Evolutionary conservation across 108 stramenopile species (phyloP).

Genomic region (Stephanodiscus minutulus): DNA sequence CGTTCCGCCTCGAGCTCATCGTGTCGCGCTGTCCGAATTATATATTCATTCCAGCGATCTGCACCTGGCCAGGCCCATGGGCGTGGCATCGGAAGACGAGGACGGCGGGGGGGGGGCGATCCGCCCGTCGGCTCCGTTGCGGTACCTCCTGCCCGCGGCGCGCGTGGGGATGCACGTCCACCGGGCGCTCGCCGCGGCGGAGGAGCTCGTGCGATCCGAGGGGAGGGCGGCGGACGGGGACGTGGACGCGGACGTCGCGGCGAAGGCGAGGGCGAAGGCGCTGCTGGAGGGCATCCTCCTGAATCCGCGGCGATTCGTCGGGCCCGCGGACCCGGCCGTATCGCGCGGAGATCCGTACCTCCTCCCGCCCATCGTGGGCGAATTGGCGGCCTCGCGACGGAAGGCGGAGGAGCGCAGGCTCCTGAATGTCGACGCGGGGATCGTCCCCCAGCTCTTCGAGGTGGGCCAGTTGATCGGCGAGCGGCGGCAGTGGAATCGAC

Average conservation of each 20-base stretch:
- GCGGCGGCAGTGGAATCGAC: constrained; percentile 49
- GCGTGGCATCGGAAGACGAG: not conserved
- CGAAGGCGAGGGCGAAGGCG: not conserved
- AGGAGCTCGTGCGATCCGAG: constrained; percentile 16
- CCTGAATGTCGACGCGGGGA: constrained; percentile 23
- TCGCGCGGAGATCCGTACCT: constrained; percentile 39
- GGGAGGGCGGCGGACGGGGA: not conserved
- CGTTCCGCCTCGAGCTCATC: too few species aligned
- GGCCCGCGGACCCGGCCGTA: constrained; percentile 24
- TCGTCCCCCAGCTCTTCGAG: constrained; percentile 46
- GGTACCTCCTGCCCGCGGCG: constrained; percentile 57
- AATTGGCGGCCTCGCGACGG: constrained; percentile 26
- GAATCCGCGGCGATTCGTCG: constrained; percentile 25
- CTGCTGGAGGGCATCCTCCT: constrained; percentile 28
- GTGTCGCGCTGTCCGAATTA: too few species aligned
- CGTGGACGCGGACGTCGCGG: not conserved
- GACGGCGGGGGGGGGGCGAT: not conserved
- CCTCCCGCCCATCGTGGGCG: constrained; percentile 36
- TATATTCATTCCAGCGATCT: too few species aligned
- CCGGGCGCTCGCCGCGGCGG: constrained; percentile 31
- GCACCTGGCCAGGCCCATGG: constrained; percentile 24
- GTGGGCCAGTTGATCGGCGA: constrained; percentile 56
- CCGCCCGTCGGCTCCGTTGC: constrained; percentile 53
- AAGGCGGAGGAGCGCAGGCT: constrained; percentile 39
- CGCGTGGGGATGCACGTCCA: constrained; percentile 61